phyloP scores from a whole-genome alignment of 805 yeast genomes.

The Nakazawaea pomicola region DNA sequence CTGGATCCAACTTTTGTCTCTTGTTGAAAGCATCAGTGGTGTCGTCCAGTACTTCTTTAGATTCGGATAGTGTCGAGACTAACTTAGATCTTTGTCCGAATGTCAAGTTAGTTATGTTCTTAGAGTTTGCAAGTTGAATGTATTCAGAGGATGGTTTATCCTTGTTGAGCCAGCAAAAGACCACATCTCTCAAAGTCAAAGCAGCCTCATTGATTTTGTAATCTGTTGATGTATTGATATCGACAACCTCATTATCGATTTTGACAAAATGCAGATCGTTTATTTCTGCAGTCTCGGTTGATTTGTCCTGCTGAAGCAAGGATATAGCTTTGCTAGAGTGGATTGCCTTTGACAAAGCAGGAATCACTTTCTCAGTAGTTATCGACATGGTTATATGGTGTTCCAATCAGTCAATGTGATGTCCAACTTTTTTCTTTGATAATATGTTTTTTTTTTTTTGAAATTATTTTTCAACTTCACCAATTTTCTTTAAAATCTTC shows the following conservation, averaged over 20 bases:
- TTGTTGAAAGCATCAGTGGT: too few relatives aligned
- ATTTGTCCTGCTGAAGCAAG: conserved; percentile 2
- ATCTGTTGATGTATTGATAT: conserved; percentile 2
- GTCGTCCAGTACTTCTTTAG: conserved; percentile 6
- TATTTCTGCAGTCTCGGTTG: conserved; percentile 4
- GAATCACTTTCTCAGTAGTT: not conserved
- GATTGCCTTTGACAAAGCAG: not conserved
- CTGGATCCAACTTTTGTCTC: conserved; percentile 27
- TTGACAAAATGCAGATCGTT: conserved; percentile 8
- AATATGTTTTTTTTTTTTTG: too few relatives aligned
- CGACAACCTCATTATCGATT: conserved; percentile 7
- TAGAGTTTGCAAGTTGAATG: conserved; percentile 10
- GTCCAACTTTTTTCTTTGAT: too few relatives aligned
- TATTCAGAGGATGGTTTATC: conserved; percentile 12
- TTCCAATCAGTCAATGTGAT: too few relatives aligned
- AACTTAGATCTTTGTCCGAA: conserved; percentile 12
- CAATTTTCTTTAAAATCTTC: too few relatives aligned
- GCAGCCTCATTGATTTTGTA: conserved; percentile 3
- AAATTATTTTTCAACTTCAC: not conserved
- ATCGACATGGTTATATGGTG: conserved; percentile 3
- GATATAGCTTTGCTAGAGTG: not conserved
- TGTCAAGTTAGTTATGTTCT: conserved; percentile 11
- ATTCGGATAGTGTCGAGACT: conserved; percentile 9
- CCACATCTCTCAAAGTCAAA: conserved; percentile 7
- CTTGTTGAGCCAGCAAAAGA: conserved; percentile 10